Base-by-base conservation (phyloP, 1,284 basidiomycete species). In the Microbotryum lychnidis-dioicae region DNA sequence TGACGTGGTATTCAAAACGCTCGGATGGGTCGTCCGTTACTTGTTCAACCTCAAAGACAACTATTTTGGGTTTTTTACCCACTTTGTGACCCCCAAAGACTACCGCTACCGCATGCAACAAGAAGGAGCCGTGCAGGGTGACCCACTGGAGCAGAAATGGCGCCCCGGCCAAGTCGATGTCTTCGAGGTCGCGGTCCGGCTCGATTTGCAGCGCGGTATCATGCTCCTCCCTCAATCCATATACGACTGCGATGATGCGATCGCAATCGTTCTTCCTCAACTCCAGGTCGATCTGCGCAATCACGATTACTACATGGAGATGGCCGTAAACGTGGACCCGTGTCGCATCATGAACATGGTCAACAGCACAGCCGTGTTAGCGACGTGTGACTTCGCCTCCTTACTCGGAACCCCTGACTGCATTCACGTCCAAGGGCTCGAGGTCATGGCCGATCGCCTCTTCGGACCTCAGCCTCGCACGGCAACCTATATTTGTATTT, bases 1-100 rank as follows among this genome's bases (percentile, higher is more conserved):
- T 37, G 79, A 83, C 37, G 75, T 87, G 25, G 77, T 82, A 6
- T 87, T 86, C 76, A 88, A 87, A 71, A 79, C 80, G 0, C 77
- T 91, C 54, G 91, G 91, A 21, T 94, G 91, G 90, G 84, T 84
- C 0, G 81, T 92, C 60, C 84, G 91, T 42, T 84, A 90, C 70
- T 79, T 92, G 68, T 87, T 97, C 83, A 84, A 87, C 52, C 72
- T 94, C 57, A 84, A 87, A 58, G 90, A 93, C 70, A 94, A 96
- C 74, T 96, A 96, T 74, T 84, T 94, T 60, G 92, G 92, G 21
- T 81, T 82, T 5, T 96, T 92, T 75, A 94, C 91, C 1, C 87
- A 92, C 69, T 96, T 91, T 71, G 85, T 85, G 8, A 93, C 89
- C 0, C 79, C 90, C 55, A 81, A 81, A 33, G 92, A 96, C 76